Percentiles rank a stretch among this genome's conserved stretches.
phyloP scores from a whole-genome alignment of 2,329 filamentous ascomycete genomes.

The Endoconidiophora polonica region DNA sequence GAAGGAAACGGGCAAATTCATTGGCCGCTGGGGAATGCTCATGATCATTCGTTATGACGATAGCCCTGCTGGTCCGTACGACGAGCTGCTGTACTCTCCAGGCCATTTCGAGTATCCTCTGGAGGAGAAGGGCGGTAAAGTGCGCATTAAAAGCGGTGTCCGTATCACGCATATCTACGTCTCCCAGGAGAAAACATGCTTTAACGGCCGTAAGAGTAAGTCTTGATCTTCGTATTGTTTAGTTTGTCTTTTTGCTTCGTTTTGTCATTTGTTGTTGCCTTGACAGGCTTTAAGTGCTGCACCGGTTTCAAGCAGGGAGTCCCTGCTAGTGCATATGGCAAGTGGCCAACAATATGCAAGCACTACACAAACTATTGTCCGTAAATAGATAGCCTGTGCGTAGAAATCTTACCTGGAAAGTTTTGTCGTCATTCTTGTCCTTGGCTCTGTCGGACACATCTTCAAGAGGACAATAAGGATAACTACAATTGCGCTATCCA shows the following conservation, averaged over 20 bases:
- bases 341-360: too few species aligned
- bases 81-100: slow-evolving; percentile 33
- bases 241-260: neutral
- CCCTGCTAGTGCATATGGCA: too few species aligned
- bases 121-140: slow-evolving; percentile 20
- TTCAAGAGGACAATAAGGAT: too few species aligned
- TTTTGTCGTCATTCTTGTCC: too few species aligned
- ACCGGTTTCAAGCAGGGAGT: too few species aligned
- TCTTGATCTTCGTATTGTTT: slow-evolving; percentile 6
- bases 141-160: slow-evolving; percentile 19
- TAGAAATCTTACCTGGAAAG: too few species aligned
- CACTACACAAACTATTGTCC: too few species aligned
- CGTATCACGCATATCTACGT: slow-evolving; percentile 39
- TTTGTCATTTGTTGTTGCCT: too few species aligned
- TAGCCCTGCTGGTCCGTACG: slow-evolving; percentile 35
- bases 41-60: slow-evolving; percentile 35
- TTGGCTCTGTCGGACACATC: too few species aligned
- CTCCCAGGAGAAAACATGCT: slow-evolving; percentile 33
- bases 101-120: slow-evolving; percentile 28
- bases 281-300: too few species aligned
- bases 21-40: slow-evolving; percentile 31
- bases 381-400: too few species aligned
- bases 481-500: neutral
- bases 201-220: slow-evolving; percentile 34
- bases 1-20: slow-evolving; percentile 20